A percentile compares a stretch with the other conserved stretches of the same genome.
Evolutionary conservation across 495 filamentous ascomycete genomes (phyloP).

Genomic region (Glarea lozoyensis): DNA sequence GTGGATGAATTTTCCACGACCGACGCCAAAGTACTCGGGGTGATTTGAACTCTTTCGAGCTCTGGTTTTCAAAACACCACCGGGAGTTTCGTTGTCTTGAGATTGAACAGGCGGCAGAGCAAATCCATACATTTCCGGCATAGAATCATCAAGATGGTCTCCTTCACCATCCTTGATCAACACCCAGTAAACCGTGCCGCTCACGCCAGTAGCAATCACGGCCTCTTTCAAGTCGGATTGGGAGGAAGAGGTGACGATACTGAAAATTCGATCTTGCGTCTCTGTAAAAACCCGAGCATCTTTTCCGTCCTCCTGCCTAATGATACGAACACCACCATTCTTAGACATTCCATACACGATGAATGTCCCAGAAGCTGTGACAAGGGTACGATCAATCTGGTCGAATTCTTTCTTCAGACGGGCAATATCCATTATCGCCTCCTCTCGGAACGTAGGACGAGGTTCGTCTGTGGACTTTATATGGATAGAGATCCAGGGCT

Average conservation of each 20-base stretch:
- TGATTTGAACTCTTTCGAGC: conserved; percentile 81
- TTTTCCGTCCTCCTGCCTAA: conserved; percentile 86
- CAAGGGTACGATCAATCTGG: conserved; percentile 87
- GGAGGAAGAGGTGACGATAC: conserved; percentile 69
- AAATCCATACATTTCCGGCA: conserved; percentile 67
- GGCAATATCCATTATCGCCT: conserved; percentile 78
- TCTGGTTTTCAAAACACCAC: conserved; percentile 90
- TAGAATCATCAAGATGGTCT: conserved; percentile 56
- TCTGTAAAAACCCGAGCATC: conserved; percentile 83
- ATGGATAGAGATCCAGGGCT: conserved; percentile 80
- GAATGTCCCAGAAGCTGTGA: conserved; percentile 79
- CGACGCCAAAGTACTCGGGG: conserved; percentile 87
- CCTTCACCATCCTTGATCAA: conserved; percentile 59
- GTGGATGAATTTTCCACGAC: conserved; percentile 90
- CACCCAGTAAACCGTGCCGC: conserved; percentile 90
- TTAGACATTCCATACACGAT: conserved; percentile 92
- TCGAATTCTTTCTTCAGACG: conserved; percentile 95
- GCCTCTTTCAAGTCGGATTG: conserved; percentile 52
- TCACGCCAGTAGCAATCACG: conserved; percentile 85
- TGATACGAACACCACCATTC: conserved; percentile 81
- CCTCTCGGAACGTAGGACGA: conserved; percentile 36
- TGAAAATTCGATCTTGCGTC: conserved; percentile 85
- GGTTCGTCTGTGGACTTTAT: conserved; percentile 34
- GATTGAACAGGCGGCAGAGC: conserved; percentile 71
- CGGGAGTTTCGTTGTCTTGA: conserved; percentile 69